phyloP scores from a whole-genome alignment of 163 green algal genomes.

The Chlamydomonas reinhardtii region DNA sequence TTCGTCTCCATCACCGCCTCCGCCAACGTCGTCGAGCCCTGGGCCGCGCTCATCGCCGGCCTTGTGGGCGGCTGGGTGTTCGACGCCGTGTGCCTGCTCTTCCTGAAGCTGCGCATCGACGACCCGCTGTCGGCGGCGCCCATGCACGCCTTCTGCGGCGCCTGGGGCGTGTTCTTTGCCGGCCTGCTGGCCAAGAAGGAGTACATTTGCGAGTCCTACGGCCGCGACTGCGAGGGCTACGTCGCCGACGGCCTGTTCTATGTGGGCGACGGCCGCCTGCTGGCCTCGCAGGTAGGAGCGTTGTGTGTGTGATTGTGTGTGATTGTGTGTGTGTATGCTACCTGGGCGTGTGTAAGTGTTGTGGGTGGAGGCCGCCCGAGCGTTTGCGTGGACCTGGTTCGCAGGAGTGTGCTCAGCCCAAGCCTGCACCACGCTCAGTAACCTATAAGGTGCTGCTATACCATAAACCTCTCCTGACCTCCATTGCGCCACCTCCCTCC shows the following conservation, averaged over 20 bases:
- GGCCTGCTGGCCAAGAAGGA: slow-evolving; percentile 82
- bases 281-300: slow-evolving; percentile 67
- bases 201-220: slow-evolving; percentile 70
- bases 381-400: no score
- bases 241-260: slow-evolving; percentile 77
- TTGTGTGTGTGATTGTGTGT: no score
- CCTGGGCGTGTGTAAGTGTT: no score
- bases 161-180: slow-evolving; percentile 76
- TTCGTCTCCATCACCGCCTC: slow-evolving; percentile 91
- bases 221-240: slow-evolving; percentile 43
- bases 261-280: slow-evolving; percentile 69
- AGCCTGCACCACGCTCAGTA: no score
- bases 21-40: slow-evolving; percentile 86
- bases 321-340: no score
- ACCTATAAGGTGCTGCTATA: no score
- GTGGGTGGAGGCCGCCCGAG: no score
- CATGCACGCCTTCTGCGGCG: slow-evolving; percentile 89
- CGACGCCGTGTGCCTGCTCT: slow-evolving; percentile 68
- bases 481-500: background rate
- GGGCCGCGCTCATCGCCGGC: slow-evolving; percentile 89
- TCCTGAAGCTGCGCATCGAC: slow-evolving; percentile 87
- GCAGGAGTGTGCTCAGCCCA: no score
- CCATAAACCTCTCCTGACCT: no score
- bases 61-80: slow-evolving; percentile 76
- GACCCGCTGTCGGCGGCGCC: slow-evolving; percentile 94